These are phyloP conservation scores for Fusarium lyarnte DNA, from an alignment of 2,329 filamentous ascomycete species.

Conservation along the genomic window DNA sequence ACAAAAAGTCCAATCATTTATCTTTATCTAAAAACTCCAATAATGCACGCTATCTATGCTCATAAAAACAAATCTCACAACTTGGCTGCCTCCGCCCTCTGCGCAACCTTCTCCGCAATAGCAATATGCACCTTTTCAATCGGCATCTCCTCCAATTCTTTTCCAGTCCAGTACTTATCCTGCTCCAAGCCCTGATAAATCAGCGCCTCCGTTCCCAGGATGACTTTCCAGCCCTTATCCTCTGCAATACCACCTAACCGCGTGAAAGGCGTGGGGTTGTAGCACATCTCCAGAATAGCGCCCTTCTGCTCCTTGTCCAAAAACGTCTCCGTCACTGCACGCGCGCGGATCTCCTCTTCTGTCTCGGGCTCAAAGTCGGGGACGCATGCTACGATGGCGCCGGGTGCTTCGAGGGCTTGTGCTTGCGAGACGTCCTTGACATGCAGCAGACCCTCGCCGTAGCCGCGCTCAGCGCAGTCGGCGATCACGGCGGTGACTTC, in stretches of 20 bases:
- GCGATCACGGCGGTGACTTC: slow-evolving; percentile 75
- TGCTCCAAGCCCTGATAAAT: slow-evolving; percentile 82
- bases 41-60: slow-evolving; percentile 26
- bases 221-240: slow-evolving; percentile 74
- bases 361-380: slow-evolving; percentile 79
- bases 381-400: slow-evolving; percentile 77
- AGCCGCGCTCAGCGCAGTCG: slow-evolving; percentile 69
- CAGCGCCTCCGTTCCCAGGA: slow-evolving; percentile 79
- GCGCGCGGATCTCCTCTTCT: slow-evolving; percentile 67
- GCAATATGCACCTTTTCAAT: slow-evolving; percentile 38
- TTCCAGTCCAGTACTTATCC: slow-evolving; percentile 72
- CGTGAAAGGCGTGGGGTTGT: slow-evolving; percentile 78
- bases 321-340: slow-evolving; percentile 63
- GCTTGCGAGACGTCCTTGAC: slow-evolving; percentile 72
- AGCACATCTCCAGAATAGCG: slow-evolving; percentile 83
- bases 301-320: slow-evolving; percentile 65
- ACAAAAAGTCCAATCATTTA: background rate
- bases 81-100: slow-evolving; percentile 34
- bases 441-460: slow-evolving; percentile 68
- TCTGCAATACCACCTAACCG: slow-evolving; percentile 70
- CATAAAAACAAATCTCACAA: slow-evolving; percentile 4
- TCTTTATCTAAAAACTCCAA: background rate
- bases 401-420: slow-evolving; percentile 63
- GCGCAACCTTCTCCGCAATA: slow-evolving; percentile 40
- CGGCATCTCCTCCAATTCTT: slow-evolving; percentile 61